Evolutionary conservation across 495 filamentous ascomycete genomes (phyloP), one percentile per base, ranked within the genome.

Genomic region (Aspergillus asperescens): DNA sequence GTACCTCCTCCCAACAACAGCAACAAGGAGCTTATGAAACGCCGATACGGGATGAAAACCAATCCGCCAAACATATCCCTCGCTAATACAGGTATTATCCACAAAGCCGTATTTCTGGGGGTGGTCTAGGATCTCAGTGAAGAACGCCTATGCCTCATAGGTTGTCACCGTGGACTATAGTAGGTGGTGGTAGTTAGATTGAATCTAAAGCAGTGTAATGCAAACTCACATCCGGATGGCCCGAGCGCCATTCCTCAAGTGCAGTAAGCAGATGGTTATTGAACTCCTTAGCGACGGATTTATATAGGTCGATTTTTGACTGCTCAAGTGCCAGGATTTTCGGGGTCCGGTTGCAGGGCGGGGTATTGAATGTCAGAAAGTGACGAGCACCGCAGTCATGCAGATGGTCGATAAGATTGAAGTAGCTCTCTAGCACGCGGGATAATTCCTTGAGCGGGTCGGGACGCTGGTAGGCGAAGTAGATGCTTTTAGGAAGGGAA

Each of bases 311-410:
- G 7, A 32, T 20, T 13, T 19, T 8, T n/a, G 20, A 23, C 0
- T 8, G 8, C 28, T 37, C 25, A 22, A 8, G 4, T 7, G 28
- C 1, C 5, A 44, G 23, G 7, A 59, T 39, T 4, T 50, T 10
- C 8, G 56, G 56, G 8, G 44, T 59, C 8, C 78, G 77, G 27
- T 86, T 63, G 24, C 84, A 72, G 6, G 85, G 82, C 3, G 86
- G 86, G 7, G 86, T 83, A 24, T 78, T 80, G 50, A 88, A 47
- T 58, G 88, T 71, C n/a, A 82, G 65, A 59, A 87, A 87, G 52
- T 82, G 85, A 24, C 83, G 72, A 5, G 80, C 85, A 1, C 86
- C 86, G 24, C 74, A 73, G 16, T 57, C 50, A 56, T 86, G 83
- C 19, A 83, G 54, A 45, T 80, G 19, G 10, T 46, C 27, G 6